A percentile compares a stretch with the other conserved stretches of the same genome.
phyloP scores from a whole-genome alignment of 2,329 filamentous ascomycete species.

The Salinomyces thailandicus region DNA sequence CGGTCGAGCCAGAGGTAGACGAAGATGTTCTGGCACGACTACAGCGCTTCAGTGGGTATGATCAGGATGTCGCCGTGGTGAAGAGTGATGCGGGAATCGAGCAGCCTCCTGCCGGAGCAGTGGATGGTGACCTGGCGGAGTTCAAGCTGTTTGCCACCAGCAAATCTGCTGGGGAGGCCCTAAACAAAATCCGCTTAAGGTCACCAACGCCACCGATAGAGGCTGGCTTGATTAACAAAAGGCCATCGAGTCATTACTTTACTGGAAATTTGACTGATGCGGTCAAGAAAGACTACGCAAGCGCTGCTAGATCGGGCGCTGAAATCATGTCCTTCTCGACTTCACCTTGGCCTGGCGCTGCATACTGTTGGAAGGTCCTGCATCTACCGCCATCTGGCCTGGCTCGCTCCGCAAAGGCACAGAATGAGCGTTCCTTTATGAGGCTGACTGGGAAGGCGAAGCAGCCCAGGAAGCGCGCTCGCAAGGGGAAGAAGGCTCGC shows the following conservation, averaged over 20 bases:
- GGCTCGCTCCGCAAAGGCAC: background rate
- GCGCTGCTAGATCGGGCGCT: constrained; percentile 13
- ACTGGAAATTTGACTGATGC: background rate
- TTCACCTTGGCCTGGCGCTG: constrained; percentile 12
- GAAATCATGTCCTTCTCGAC: constrained; percentile 12
- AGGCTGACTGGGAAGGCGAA: background rate
- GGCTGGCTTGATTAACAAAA: constrained; percentile 10
- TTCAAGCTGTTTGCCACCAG: constrained; percentile 20
- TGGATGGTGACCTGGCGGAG: constrained; percentile 11
- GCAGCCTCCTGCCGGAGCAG: constrained; percentile 5
- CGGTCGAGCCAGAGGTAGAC: constrained; percentile 7
- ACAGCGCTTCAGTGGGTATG: constrained; percentile 1
- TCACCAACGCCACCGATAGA: constrained; percentile 6
- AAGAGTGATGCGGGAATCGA: background rate
- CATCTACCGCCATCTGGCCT: constrained; percentile 7
- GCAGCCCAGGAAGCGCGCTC: constrained; percentile 11
- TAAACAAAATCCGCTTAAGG: constrained; percentile 2
- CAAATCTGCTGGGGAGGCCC: constrained; percentile 5
- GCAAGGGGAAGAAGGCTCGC: constrained; percentile 24
- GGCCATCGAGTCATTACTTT: constrained; percentile 15
- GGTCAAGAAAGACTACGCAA: constrained; percentile 3
- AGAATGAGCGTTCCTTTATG: background rate
- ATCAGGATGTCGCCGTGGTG: background rate
- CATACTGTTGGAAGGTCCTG: constrained; percentile 20
- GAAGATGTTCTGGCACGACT: constrained; percentile 5